Conservation (phyloP, 1,284 basidiomycete species). For the Cryptococcus sp. region DNA sequence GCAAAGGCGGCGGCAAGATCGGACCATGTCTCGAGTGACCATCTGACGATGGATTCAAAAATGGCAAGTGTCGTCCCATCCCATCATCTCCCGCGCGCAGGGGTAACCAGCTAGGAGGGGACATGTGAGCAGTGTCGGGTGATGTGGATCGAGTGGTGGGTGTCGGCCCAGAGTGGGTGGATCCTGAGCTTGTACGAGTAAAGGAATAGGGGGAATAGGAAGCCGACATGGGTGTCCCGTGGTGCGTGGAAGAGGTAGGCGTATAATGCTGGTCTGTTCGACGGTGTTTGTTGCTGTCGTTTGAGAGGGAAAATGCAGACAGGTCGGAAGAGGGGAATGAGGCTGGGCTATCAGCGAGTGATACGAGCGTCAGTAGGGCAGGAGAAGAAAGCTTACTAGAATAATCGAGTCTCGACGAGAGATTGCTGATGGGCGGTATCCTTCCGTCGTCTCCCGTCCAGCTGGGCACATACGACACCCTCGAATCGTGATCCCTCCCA, state of each 20-base stretch:
- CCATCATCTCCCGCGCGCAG: conserved; percentile 20
- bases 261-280: background rate
- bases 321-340: conserved; percentile 28
- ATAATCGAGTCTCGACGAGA: conserved; percentile 8
- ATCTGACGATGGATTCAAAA: background rate
- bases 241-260: background rate
- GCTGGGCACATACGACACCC: background rate
- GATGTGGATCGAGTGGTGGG: background rate
- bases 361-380: background rate
- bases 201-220: background rate
- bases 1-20: conserved; percentile 1
- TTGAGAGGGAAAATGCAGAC: conserved; percentile 31
- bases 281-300: background rate
- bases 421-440: conserved; percentile 4
- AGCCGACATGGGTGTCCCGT: background rate
- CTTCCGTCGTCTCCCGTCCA: conserved; percentile 11
- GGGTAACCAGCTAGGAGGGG: background rate
- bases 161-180: background rate
- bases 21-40: background rate
- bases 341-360: conserved; percentile 9
- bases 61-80: conserved; percentile 7
- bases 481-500: too few relatives aligned
- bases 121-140: background rate
- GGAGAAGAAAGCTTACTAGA: conserved; percentile 14
- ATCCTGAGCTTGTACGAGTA: background rate